Evolutionary conservation across 1,139 yeast genomes (phyloP).

Genomic region (Nakaseomyces sp.): DNA sequence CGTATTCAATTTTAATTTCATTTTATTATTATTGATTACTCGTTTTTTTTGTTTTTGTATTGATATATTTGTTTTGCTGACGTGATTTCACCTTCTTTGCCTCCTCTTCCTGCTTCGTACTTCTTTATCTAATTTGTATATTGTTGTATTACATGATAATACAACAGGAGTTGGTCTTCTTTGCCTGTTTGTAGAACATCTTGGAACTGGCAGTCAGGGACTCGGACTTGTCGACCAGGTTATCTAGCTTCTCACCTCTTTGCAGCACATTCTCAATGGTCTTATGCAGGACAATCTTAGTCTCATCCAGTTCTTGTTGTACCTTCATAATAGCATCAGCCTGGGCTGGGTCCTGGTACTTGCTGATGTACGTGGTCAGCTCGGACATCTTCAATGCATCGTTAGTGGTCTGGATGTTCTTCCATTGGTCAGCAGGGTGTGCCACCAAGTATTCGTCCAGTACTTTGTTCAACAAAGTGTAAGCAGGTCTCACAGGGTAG

Average conservation of each 20-base stretch:
- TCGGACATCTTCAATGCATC: conserved; percentile 48
- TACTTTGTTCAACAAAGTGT: conserved; percentile 80
- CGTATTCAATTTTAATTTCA: too few relatives aligned
- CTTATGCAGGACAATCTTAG: conserved; percentile 91
- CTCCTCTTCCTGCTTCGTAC: too few relatives aligned
- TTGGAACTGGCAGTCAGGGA: conserved; percentile 82
- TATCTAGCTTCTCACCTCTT: conserved; percentile 92
- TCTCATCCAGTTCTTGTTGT: conserved; percentile 95
- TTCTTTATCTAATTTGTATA: too few relatives aligned
- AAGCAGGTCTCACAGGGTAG: conserved; percentile 97
- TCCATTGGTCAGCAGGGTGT: conserved; percentile 74
- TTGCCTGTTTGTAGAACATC: conserved; percentile 95
- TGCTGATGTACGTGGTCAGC: conserved; percentile 60
- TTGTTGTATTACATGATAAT: conserved; percentile 49
- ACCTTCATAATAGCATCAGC: conserved; percentile 97
- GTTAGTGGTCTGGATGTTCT: conserved; percentile 42
- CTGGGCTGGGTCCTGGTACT: conserved; percentile 94
- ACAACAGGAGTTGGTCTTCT: conserved; percentile 95
- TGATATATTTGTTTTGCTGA: too few relatives aligned
- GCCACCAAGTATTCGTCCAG: conserved; percentile 82
- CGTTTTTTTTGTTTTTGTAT: too few relatives aligned
- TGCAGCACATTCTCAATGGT: conserved; percentile 90
- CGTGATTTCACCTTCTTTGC: too few relatives aligned
- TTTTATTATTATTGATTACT: too few relatives aligned
- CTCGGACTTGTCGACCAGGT: conserved; percentile 90